Percentiles rank a stretch among this genome's conserved stretches.
These are phyloP conservation scores for Cyclostephanos tholiformis DNA, from an alignment of 108 stramenopile genomes.

Conservation along the genomic window DNA sequence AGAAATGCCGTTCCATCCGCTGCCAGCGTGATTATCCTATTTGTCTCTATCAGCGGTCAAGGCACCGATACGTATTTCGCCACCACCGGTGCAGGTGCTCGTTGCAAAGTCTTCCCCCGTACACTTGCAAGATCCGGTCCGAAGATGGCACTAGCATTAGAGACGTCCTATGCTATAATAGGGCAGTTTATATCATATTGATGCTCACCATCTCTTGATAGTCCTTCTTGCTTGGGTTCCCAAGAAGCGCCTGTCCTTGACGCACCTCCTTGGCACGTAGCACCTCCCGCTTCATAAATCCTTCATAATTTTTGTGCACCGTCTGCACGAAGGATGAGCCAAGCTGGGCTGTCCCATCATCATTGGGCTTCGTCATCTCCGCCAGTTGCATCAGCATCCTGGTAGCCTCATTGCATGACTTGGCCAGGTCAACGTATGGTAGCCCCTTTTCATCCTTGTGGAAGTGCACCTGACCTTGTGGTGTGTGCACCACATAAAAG, in stretches of 20 bases:
- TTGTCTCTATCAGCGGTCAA: constrained; percentile 2
- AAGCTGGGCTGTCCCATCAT: too few relatives aligned
- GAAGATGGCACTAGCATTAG: constrained; percentile 25
- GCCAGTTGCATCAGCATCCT: constrained; percentile 8
- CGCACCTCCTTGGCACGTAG: too few relatives aligned
- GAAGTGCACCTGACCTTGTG: background rate
- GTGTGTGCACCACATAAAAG: constrained; percentile 21
- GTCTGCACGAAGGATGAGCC: too few relatives aligned
- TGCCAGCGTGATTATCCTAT: constrained; percentile 25
- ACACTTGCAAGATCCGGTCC: constrained; percentile 18
- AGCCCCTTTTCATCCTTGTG: constrained; percentile 7
- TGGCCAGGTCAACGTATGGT: background rate
- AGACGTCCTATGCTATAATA: constrained; percentile 7
- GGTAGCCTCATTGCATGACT: background rate
- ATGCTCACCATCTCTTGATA: background rate
- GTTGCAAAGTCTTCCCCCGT: constrained; percentile 12
- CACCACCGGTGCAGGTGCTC: constrained; percentile 26
- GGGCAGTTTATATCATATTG: constrained; percentile 23
- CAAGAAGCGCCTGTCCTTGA: too few relatives aligned
- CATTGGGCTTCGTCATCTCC: too few relatives aligned
- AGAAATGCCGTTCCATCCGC: constrained; percentile 6
- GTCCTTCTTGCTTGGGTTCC: background rate
- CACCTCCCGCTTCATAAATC: too few relatives aligned
- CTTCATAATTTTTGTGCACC: too few relatives aligned
- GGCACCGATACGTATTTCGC: constrained; percentile 26